Evolutionary conservation across 2,329 filamentous ascomycete species (phyloP).

Genomic region (Fusarium beomiforme): DNA sequence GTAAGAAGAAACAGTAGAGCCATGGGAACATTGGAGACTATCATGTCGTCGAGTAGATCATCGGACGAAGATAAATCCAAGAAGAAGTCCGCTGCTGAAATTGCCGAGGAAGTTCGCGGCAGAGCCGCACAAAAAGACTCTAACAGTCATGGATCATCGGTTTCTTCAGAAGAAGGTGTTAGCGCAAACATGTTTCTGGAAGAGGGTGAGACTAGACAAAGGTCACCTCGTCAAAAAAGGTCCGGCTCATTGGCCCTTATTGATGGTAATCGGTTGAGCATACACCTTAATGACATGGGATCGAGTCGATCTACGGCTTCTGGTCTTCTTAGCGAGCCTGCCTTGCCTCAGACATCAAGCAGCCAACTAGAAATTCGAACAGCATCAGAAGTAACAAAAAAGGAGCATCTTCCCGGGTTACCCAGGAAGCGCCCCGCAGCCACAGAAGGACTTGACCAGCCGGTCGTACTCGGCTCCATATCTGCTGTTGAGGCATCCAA

Average conservation of each 20-base stretch:
- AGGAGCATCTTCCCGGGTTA: constrained; percentile 32
- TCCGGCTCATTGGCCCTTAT: constrained; percentile 52
- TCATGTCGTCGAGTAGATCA: constrained; percentile 72
- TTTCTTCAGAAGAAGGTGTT: constrained; percentile 44
- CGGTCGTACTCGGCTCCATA: constrained; percentile 43
- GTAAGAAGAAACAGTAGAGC: constrained; percentile 62
- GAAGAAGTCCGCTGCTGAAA: constrained; percentile 67
- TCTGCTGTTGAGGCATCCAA: constrained; percentile 38
- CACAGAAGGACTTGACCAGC: constrained; percentile 41
- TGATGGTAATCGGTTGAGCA: constrained; percentile 49
- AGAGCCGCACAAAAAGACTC: constrained; percentile 54
- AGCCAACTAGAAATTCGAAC: constrained; percentile 60
- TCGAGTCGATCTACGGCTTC: constrained; percentile 50
- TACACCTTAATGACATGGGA: constrained; percentile 40
- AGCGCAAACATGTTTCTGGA: constrained; percentile 38
- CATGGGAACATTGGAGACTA: constrained; percentile 72
- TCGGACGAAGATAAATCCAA: constrained; percentile 70
- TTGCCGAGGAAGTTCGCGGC: constrained; percentile 64
- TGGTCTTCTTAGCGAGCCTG: constrained; percentile 64
- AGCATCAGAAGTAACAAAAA: constrained; percentile 41
- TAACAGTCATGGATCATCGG: constrained; percentile 45
- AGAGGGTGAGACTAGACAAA: constrained; percentile 33
- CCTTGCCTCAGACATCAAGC: constrained; percentile 65
- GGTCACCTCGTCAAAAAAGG: constrained; percentile 38
- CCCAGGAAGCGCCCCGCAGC: constrained; percentile 24